Base-by-base conservation (phyloP, 164 flowering plant species). In the Stephania japonica region DNA sequence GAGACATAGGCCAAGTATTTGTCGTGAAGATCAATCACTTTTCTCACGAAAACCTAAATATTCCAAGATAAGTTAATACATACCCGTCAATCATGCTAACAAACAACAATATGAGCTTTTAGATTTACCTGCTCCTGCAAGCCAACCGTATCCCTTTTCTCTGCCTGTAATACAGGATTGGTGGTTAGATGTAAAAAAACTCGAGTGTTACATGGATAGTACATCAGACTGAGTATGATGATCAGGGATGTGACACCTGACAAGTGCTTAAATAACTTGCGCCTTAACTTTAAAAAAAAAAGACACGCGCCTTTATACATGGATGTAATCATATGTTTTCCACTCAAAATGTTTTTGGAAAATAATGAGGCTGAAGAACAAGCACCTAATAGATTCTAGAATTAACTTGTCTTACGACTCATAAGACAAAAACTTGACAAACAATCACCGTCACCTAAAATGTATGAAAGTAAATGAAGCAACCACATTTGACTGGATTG, bases 11-110 rank as follows among this genome's bases (percentile, higher is more conserved):
- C 90, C 80, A 94, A 65, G 80, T 91, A 94, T 75, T 89, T 95
- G 85, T 95, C 99, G 80, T 91, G 98, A 61, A 95, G 85, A 79
- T 90, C 97, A 77, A 95, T 89, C n/a, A 91, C 91, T 82, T 95
- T 91, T 75, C 90, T 84, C 23, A 93, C 94, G 81, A 95, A 89
- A 74, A 88, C 88, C 99, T 95, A 87, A 74, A 71, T 64, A 78
- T 10, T 41, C 49, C 42, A 44, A 21, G 38, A 71, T 13, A 75
- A 74, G 71, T 76, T 50, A 80, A 27, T 42, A 72, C 76, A 68
- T 25, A 0, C 25, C 18, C 3, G 19, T 23, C 18, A 67, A 74
- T 44, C 56, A 41, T 42, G 21, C 42, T 43, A 16, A 27, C 10
- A 44, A 16, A 66, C 21, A 62, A 42, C 5, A 61, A 50, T 4